phyloP scores from a whole-genome alignment of 1,284 basidiomycete genomes.

The Cronartium quercuum region DNA sequence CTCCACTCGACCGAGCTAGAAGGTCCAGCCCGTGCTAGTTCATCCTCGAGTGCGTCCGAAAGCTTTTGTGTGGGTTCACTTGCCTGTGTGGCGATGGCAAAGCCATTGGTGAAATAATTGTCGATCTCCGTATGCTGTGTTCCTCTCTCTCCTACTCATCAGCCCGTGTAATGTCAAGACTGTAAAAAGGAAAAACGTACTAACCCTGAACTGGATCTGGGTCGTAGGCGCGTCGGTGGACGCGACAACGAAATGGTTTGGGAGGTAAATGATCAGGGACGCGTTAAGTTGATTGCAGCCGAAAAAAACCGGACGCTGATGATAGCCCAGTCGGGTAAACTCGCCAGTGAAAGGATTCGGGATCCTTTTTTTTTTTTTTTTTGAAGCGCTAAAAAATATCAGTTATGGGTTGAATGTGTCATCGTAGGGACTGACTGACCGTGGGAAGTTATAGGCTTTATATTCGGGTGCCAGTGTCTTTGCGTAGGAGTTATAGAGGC shows the following conservation, averaged over 20 bases:
- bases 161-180: too few relatives aligned
- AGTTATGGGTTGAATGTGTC: neutral
- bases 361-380: constrained; percentile 26
- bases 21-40: constrained; percentile 21
- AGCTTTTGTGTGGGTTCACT: constrained; percentile 3
- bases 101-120: constrained; percentile 34
- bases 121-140: constrained; percentile 39
- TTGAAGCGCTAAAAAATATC: neutral
- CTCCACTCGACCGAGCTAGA: constrained; percentile 32
- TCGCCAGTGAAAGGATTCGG: constrained; percentile 35
- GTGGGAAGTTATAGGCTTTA: constrained; percentile 29
- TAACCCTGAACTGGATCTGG: constrained; percentile 34
- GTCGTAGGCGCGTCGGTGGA: constrained; percentile 34
- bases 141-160: neutral
- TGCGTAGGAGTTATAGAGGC: constrained; percentile 28
- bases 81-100: constrained; percentile 35
- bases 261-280: constrained; percentile 31
- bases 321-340: constrained; percentile 36
- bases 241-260: constrained; percentile 34
- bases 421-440: neutral
- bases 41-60: constrained; percentile 22
- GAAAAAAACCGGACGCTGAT: constrained; percentile 37
- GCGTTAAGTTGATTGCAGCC: constrained; percentile 15
- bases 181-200: neutral
- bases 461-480: constrained; percentile 33